Evolutionary conservation across 2,329 filamentous ascomycete species (phyloP), one percentile per base, ranked within the genome.

Genomic region (Alternaria sp.): DNA sequence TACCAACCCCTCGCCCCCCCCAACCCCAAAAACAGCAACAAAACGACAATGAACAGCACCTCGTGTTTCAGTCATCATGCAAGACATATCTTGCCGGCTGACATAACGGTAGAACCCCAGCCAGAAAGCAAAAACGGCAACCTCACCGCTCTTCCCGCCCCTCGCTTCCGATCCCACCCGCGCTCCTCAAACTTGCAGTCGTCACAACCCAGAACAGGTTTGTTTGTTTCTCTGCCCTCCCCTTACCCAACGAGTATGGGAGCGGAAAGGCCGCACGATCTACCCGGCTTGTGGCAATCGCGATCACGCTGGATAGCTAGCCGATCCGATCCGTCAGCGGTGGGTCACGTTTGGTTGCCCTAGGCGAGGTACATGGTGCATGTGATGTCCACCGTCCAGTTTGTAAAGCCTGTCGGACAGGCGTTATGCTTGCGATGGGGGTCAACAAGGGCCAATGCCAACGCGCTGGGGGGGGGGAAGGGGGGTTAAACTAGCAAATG

Each of bases 261-360:
- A 33, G 31, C 31, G 31, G 24, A 5, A 40, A 24, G 40, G 29
- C 17, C 29, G 37, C 21, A 48, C 36, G 44, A 48, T 48, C 44
- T 48, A 48, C 44, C 37, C 44, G 44, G 44, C 29, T n/a, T 23
- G 31, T 36, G 44, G n/a, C 44, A 31, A 48, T 48, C 44, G 36
- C 44, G 21, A 48, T 48, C 21, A 26, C 44, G 29, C 44, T 31
- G 17, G n/a, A 33, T 48, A 33, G 23, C 44, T 46, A 46, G 44
- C 29, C 44, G 44, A 17, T 40, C 37, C 37, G 37, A 17, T 36
- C 29, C 44, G 44, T 11, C 29, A 48, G n/a, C 31, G 31, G n/a
- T 21, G 31, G 44, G 31, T 48, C 44, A 48, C 17, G 17, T 17
- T 17, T 48, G 44, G 36, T 5, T 5, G 44, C 26, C 21, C 23